Evolutionary conservation across 1,284 basidiomycete genomes (phyloP).

Genomic region (Cryptococcus sp.): DNA sequence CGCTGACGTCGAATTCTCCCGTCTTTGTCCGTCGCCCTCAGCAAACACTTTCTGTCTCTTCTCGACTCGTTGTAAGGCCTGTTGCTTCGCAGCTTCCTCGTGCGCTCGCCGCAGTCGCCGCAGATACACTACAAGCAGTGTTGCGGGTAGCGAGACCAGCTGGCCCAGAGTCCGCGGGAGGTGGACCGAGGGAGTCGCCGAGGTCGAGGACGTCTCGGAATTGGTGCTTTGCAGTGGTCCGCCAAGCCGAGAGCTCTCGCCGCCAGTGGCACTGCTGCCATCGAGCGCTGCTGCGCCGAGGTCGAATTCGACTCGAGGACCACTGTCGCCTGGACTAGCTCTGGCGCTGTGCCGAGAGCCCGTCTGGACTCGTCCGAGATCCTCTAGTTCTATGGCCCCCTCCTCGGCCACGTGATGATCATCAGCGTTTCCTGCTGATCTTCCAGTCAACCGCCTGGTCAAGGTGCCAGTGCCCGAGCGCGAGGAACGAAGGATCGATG

Average conservation of each 20-base stretch:
- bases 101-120: conserved; percentile 50
- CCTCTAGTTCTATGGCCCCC: conserved; percentile 22
- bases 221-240: conserved; percentile 31
- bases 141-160: conserved; percentile 46
- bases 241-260: conserved; percentile 4
- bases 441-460: conserved; percentile 14
- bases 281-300: neutral
- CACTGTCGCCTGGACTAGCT: neutral
- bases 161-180: conserved; percentile 38
- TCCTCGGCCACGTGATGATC: conserved; percentile 17
- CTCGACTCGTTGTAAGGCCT: conserved; percentile 47
- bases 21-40: neutral
- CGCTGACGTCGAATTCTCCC: neutral
- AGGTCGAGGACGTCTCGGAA: conserved; percentile 49
- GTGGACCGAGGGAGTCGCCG: conserved; percentile 46
- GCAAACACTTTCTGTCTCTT: conserved; percentile 40
- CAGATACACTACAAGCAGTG: conserved; percentile 47
- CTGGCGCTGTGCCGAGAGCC: too few species aligned
- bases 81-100: conserved; percentile 48
- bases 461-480: conserved; percentile 21
- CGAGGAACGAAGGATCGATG: conserved; percentile 27
- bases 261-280: neutral
- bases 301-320: conserved; percentile 15
- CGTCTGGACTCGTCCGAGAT: neutral
- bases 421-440: conserved; percentile 1